These are phyloP conservation scores for Rhizopus stolonifer DNA, from an alignment of 371 early-diverging fungal species.

Conservation along the genomic window DNA sequence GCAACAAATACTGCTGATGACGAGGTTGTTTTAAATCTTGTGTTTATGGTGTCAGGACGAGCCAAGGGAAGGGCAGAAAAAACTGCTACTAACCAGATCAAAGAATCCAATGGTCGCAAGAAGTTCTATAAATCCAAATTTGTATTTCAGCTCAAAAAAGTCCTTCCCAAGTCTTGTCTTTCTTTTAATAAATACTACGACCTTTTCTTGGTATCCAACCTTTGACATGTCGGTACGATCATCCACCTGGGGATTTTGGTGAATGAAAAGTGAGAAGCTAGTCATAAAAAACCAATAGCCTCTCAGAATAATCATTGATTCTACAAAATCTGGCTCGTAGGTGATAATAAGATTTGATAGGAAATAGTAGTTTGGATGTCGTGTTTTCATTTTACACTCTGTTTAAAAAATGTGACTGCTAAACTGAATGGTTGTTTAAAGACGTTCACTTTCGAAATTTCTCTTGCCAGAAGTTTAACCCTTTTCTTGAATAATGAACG, in stretches of 20 bases:
- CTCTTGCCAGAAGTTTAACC: conserved; percentile 4
- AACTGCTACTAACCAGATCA: conserved; percentile 5
- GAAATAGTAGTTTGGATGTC: no score
- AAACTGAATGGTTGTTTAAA: no score
- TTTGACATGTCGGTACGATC: conserved; percentile 7
- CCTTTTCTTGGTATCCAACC: conserved; percentile 7
- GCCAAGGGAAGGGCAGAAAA: conserved; percentile 13
- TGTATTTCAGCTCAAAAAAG: conserved; percentile 4
- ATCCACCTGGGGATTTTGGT: conserved; percentile 3
- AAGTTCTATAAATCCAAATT: conserved; percentile 12
- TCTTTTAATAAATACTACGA: conserved; percentile 1
- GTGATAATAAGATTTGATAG: no score
- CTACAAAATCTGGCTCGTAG: no score
- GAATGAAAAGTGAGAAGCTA: no score
- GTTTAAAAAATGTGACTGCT: no score
- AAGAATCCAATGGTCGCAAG: conserved; percentile 13
- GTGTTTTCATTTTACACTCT: no score
- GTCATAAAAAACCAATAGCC: no score
- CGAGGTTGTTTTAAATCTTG: conserved; percentile 9
- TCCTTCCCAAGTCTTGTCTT: conserved; percentile 9
- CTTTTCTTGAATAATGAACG: conserved; percentile 50
- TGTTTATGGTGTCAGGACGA: conserved; percentile 7
- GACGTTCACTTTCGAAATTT: no score
- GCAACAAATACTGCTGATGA: conserved; percentile 6
- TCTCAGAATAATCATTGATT: no score